Evolutionary conservation across 352 stramenopile genomes (phyloP), one percentile per base, ranked within the genome.

Genomic region (Peronosclerospora sorghi): DNA sequence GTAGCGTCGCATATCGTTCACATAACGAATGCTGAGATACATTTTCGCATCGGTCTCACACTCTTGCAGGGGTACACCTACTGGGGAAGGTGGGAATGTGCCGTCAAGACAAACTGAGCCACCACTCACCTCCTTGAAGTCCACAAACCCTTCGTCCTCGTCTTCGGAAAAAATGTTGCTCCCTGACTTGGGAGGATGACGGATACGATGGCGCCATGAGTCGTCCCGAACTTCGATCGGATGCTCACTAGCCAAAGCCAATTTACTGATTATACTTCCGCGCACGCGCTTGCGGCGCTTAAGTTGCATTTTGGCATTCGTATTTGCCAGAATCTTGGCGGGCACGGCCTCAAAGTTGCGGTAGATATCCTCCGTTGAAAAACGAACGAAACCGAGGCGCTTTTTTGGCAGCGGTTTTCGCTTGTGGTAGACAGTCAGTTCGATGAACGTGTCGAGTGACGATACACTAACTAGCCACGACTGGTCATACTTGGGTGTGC

Each of bases 291-390:
- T 90, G 41, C 80, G 80, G 8, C 66, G 63, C 54, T 87, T 87
- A 45, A 93, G 46, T 6, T 72, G 70, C 53, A 81, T 56, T 51
- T 90, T 90, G 12, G 74, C 63, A 45, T 71, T 77, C 32, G 71
- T 61, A 46, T 90, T 72, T 18, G 65, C 32, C 29, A 90, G 56
- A 12, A 90, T 54, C 48, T 86, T 83, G 9, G 67, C 68, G 6
- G 80, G 77, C 21, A 93, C 65, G 1, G 71, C 52, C 12, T 86
- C 63, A 38, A 89, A 93, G 23, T 90, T 67, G 27, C 74, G 73
- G 46, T 86, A 90, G 24, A 93, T 84, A n/a, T 93, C 73, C 32
- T 93, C 73, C 41, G 90, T 71, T 15, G 77, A 87, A 32, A 89
- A 73, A 4, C 67, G 62, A 32, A 90, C 51, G 43, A 62, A 78